Conservation (phyloP, 176 grass and related monocot genomes). For the Carex kokanica region DNA sequence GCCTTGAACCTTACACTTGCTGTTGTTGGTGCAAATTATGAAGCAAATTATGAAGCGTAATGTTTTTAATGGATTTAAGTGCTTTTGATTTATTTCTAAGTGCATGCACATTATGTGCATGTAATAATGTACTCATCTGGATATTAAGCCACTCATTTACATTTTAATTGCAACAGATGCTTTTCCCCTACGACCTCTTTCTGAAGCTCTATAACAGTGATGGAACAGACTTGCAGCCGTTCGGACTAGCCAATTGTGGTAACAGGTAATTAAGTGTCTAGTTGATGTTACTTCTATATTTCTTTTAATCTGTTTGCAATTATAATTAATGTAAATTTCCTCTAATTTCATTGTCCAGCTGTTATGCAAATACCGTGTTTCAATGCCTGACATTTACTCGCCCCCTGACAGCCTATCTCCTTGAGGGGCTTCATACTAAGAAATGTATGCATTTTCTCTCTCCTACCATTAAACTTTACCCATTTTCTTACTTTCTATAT, state of each 20-base stretch:
- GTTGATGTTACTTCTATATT: slow-evolving; percentile 12
- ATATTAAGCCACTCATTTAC: not conserved
- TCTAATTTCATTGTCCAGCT: slow-evolving; percentile 58
- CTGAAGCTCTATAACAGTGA: slow-evolving; percentile 68
- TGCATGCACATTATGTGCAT: not conserved
- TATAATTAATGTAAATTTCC: slow-evolving; percentile 17
- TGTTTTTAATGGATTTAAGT: not conserved
- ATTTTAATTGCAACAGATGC: slow-evolving; percentile 39
- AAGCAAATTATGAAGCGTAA: not conserved
- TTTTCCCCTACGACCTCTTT: slow-evolving; percentile 68
- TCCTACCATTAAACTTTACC: not conserved
- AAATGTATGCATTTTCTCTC: slow-evolving; percentile 49
- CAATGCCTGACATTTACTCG: slow-evolving; percentile 94
- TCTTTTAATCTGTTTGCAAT: slow-evolving; percentile 16
- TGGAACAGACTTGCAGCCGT: slow-evolving; percentile 61
- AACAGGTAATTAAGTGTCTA: slow-evolving; percentile 83
- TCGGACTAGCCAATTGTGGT: slow-evolving; percentile 76
- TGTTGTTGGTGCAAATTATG: not conserved
- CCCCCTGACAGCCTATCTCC: slow-evolving; percentile 70
- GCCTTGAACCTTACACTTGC: not conserved
- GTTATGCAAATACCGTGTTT: slow-evolving; percentile 89
- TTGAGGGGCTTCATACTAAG: slow-evolving; percentile 71
- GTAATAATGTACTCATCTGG: not conserved
- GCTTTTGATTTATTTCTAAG: not conserved
- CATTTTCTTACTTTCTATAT: not conserved